Evolutionary conservation across 352 stramenopile genomes (phyloP).

Genomic region (Pythium rishiriense): DNA sequence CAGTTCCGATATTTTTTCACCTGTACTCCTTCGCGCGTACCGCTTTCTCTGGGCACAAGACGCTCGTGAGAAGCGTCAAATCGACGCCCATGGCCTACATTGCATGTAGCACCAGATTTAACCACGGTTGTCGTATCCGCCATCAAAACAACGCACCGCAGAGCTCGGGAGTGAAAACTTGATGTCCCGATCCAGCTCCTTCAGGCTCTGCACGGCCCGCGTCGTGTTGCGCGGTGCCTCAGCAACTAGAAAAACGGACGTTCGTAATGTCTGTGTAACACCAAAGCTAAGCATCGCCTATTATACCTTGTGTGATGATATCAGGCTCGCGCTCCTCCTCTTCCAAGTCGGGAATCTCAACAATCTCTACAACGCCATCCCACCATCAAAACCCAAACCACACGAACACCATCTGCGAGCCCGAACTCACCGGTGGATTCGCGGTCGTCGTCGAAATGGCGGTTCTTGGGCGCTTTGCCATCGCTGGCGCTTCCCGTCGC

Average conservation of each 20-base stretch:
- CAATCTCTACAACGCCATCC: constrained; percentile 44
- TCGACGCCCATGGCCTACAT: constrained; percentile 62
- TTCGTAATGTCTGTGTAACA: not conserved
- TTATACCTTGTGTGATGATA: constrained; percentile 60
- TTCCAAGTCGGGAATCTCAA: constrained; percentile 80
- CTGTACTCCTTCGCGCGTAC: constrained; percentile 23
- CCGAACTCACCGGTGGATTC: constrained; percentile 43
- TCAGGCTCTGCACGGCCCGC: constrained; percentile 67
- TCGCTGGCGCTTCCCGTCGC: constrained; percentile 23
- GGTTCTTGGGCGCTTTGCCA: constrained; percentile 54
- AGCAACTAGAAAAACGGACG: constrained; percentile 40
- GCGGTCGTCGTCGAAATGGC: constrained; percentile 74
- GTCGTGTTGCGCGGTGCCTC: constrained; percentile 78
- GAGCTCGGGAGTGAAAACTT: constrained; percentile 70
- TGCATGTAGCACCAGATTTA: not conserved
- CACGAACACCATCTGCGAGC: not conserved
- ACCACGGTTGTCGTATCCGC: not conserved
- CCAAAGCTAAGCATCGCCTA: too few relatives aligned
- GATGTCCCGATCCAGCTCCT: constrained; percentile 78
- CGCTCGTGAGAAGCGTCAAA: constrained; percentile 63
- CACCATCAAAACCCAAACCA: not conserved
- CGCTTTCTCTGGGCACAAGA: constrained; percentile 67
- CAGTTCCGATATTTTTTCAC: not conserved
- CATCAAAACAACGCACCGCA: constrained; percentile 29
- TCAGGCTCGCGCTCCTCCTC: constrained; percentile 79